A percentile compares a stretch with the other conserved stretches of the same genome.
phyloP scores from a whole-genome alignment of 129 eudicot genomes.

The Helianthus annuus region HanXRQr2.0-SUNRISE NC_035439.2:117385505-117386004 shows the following conservation, averaged over 20 bases:
- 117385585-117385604: slow-evolving; percentile 62
- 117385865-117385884: slow-evolving; percentile 89
- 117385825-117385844: slow-evolving; percentile 80
- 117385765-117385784: slow-evolving; percentile 86
- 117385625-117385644: slow-evolving; percentile 76
- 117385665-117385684: slow-evolving; percentile 94
- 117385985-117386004: too few species aligned
- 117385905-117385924: too few species aligned
- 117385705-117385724: neutral
- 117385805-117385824: slow-evolving; percentile 89
- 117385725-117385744: slow-evolving; percentile 18
- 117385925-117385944: too few species aligned
- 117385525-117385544: slow-evolving; percentile 98
- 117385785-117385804: slow-evolving; percentile 77
- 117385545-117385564: slow-evolving; percentile 80
- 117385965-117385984: too few species aligned
- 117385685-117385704: neutral
- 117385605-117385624: slow-evolving; percentile 71
- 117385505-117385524: slow-evolving; percentile 93
- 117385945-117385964: too few species aligned
- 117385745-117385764: slow-evolving; percentile 19
- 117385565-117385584: slow-evolving; percentile 85
- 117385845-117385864: slow-evolving; percentile 97
- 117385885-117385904: slow-evolving; percentile 26
- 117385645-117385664: slow-evolving; percentile 92